Conservation (phyloP, 2,329 filamentous ascomycete genomes). For the Penicillium olsonii region DNA sequence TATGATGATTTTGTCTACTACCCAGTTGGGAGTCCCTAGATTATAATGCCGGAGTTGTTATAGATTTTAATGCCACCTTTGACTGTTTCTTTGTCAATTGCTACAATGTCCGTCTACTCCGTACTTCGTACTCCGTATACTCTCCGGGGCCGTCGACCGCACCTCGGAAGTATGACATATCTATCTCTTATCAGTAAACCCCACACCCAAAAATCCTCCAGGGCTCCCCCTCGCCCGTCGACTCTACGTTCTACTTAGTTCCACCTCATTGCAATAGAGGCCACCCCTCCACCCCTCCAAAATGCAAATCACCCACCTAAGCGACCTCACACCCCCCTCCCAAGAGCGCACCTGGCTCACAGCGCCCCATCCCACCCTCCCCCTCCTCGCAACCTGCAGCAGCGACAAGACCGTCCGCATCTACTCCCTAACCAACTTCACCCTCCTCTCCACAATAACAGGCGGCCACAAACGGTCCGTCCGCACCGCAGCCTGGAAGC, state of each 20-base stretch:
- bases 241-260: too few species aligned
- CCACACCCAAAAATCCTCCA: slow-evolving; percentile 8
- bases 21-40: neutral
- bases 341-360: slow-evolving; percentile 77
- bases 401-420: slow-evolving; percentile 83
- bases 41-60: slow-evolving; percentile 3
- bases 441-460: slow-evolving; percentile 74
- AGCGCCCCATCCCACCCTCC: slow-evolving; percentile 80
- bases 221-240: slow-evolving; percentile 1
- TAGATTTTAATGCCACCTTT: neutral
- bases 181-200: slow-evolving; percentile 12
- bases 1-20: neutral
- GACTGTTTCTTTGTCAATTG: too few species aligned
- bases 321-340: slow-evolving; percentile 56
- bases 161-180: too few species aligned
- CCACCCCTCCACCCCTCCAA: too few species aligned
- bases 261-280: too few species aligned
- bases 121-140: too few species aligned
- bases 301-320: slow-evolving; percentile 44
- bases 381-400: slow-evolving; percentile 85
- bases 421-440: slow-evolving; percentile 81
- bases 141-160: too few species aligned
- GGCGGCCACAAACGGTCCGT: slow-evolving; percentile 91
- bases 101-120: too few species aligned
- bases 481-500: slow-evolving; percentile 86